Percentiles rank a stretch among this genome's conserved stretches.
These are phyloP conservation scores for Colletotrichum paranaense DNA, from an alignment of 2,329 filamentous ascomycete species.

Conservation along the genomic window DNA sequence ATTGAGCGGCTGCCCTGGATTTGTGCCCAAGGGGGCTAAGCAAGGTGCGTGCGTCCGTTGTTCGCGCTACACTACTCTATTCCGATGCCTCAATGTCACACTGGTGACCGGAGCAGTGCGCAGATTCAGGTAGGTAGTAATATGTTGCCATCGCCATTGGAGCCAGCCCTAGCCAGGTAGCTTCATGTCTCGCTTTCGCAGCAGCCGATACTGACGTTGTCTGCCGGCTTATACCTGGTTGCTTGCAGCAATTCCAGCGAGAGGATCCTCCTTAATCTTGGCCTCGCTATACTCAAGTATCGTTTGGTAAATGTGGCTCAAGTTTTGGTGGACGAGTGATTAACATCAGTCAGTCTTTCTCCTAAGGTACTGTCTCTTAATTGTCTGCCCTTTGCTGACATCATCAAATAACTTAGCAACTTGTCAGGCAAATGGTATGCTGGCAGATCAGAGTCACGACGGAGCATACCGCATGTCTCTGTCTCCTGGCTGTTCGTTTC, in stretches of 20 bases:
- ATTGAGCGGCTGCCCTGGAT: neutral
- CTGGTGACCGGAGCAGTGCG: slow-evolving; percentile 2
- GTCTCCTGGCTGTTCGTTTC: neutral
- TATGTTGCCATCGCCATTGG: neutral
- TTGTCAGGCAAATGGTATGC: neutral
- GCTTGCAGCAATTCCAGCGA: neutral
- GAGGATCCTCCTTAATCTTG: neutral
- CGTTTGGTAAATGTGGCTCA: neutral
- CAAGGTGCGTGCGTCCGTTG: neutral
- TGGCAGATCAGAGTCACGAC: neutral
- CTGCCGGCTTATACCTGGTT: neutral
- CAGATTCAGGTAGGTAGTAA: slow-evolving; percentile 13
- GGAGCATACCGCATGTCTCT: slow-evolving; percentile 16
- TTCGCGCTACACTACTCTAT: slow-evolving; percentile 6
- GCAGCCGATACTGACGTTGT: neutral
- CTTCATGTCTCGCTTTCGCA: neutral
- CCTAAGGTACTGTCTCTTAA: neutral
- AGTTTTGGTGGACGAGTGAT: neutral
- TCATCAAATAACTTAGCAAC: neutral
- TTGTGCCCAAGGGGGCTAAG: neutral
- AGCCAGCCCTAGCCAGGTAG: neutral
- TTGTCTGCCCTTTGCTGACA: neutral
- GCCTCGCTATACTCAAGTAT: neutral
- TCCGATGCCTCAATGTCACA: slow-evolving; percentile 10
- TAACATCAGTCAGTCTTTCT: neutral